Evolutionary conservation across 768 basidiomycete genomes (phyloP).

Genomic region (Kwoniella sp.): DNA sequence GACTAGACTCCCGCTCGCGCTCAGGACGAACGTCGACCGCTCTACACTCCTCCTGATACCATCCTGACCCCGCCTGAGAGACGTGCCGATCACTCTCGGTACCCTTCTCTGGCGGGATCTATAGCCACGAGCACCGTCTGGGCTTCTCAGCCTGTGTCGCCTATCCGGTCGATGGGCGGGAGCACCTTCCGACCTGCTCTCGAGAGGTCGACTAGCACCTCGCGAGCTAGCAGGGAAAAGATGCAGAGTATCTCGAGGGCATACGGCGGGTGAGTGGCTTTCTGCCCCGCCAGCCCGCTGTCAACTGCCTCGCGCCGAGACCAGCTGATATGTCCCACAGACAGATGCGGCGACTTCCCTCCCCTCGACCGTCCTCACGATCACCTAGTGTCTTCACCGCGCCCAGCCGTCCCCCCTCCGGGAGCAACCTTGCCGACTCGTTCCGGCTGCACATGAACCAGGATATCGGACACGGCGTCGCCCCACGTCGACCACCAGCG

Average conservation of each 20-base stretch:
- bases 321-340: neutral
- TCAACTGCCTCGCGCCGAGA: neutral
- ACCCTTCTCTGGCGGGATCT: neutral
- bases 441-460: neutral
- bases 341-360: slow-evolving; percentile 7
- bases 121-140: neutral
- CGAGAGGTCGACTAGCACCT: neutral
- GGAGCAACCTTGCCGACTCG: neutral
- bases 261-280: slow-evolving; percentile 11
- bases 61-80: slow-evolving; percentile 12
- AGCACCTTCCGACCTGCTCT: neutral
- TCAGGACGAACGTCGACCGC: slow-evolving; percentile 10
- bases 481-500: slow-evolving; percentile 2
- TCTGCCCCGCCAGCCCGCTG: neutral
- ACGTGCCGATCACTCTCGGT: slow-evolving; percentile 3
- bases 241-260: slow-evolving; percentile 14
- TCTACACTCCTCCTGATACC: slow-evolving; percentile 13
- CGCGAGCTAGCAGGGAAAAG: slow-evolving; percentile 6
- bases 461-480: neutral
- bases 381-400: neutral
- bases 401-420: neutral
- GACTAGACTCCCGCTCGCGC: too few species aligned
- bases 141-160: slow-evolving; percentile 10
- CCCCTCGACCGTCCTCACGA: neutral
- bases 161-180: slow-evolving; percentile 1